These are phyloP conservation scores for Stephania cephalantha DNA, from an alignment of 164 flowering plant genomes.

Conservation along the genomic window DNA sequence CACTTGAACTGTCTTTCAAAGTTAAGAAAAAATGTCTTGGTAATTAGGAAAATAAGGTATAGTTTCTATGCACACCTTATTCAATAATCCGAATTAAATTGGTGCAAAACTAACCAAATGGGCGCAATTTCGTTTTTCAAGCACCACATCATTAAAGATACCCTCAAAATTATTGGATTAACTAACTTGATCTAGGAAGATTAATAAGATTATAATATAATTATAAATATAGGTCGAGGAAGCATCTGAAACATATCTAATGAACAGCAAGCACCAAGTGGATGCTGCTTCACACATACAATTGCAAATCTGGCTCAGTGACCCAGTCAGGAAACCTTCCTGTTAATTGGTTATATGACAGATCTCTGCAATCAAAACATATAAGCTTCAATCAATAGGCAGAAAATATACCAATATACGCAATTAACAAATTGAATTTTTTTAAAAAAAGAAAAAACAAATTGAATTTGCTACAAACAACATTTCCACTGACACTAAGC, in stretches of 20 bases:
- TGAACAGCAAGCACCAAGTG: background rate
- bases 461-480: background rate
- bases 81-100: background rate
- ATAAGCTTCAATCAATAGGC: background rate
- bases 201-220: no score
- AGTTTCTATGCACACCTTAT: no score
- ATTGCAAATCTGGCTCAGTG: slow-evolving; percentile 27
- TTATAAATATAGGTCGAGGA: background rate
- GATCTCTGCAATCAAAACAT: slow-evolving; percentile 43
- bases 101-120: background rate
- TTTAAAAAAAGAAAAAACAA: no score
- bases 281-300: slow-evolving; percentile 34
- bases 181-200: background rate
- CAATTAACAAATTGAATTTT: background rate
- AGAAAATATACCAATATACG: background rate
- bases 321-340: slow-evolving; percentile 73
- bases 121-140: background rate
- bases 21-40: no score
- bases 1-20: no score
- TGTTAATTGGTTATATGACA: slow-evolving; percentile 61
- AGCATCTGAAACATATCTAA: background rate
- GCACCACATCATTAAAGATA: background rate
- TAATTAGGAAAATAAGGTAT: no score
- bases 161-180: background rate
- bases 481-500: background rate